Conservation (phyloP, 1,284 basidiomycete genomes). For the Leccinum insolens region DNA sequence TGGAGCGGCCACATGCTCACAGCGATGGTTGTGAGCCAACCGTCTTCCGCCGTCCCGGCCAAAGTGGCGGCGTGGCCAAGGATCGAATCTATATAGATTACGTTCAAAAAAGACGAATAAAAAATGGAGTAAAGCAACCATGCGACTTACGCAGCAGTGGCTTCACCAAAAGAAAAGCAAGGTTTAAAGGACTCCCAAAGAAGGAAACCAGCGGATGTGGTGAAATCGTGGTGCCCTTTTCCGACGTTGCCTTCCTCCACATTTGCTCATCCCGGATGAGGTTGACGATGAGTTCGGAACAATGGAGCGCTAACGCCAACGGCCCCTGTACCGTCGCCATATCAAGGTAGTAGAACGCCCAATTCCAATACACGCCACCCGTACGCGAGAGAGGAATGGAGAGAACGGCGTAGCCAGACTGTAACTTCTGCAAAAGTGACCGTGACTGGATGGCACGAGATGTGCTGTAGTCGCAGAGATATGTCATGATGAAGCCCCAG, state of each 20-base stretch:
- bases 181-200: constrained; percentile 13
- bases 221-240: constrained; percentile 16
- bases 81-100: constrained; percentile 33
- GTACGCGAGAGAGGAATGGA: constrained; percentile 20
- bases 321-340: constrained; percentile 29
- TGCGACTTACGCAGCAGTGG: constrained; percentile 31
- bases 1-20: constrained; percentile 31
- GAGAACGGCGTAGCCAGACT: constrained; percentile 23
- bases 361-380: constrained; percentile 25
- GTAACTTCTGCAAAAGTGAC: constrained; percentile 24
- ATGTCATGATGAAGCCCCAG: constrained; percentile 29
- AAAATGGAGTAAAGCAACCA: no score
- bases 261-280: constrained; percentile 30
- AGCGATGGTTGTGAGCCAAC: no score
- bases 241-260: constrained; percentile 29
- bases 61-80: constrained; percentile 31
- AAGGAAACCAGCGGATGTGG: constrained; percentile 25
- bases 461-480: constrained; percentile 5
- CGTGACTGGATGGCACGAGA: constrained; percentile 19
- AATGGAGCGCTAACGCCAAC: constrained; percentile 34
- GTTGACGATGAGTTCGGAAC: constrained; percentile 32
- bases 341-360: constrained; percentile 31
- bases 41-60: constrained; percentile 5
- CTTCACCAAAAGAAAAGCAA: constrained; percentile 24
- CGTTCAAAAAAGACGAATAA: no score